Base-by-base conservation (phyloP, 805 yeast species). In the Crinitomyces ghanaensis region DNA sequence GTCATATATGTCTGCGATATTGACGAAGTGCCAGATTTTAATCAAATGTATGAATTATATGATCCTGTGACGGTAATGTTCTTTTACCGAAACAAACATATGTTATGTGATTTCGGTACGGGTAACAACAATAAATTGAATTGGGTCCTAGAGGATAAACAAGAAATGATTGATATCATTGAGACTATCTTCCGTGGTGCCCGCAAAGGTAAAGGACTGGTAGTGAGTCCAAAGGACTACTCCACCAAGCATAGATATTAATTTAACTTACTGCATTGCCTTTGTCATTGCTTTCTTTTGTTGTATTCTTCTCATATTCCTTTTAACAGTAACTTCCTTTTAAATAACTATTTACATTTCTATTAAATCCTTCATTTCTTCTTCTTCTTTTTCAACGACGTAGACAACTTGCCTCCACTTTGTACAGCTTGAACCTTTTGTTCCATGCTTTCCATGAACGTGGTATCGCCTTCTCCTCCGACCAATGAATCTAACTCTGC, bases 91-190 rank as follows among this genome's bases (percentile, higher is more conserved):
- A 88, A 88, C 59, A 57, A 84, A 54, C 97, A 88, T 56, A 86
- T 88, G 93, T 75, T 91, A 93, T 83, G 95, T 57, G 98, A 91
- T 62, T 85, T 86, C 56, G 98, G 98, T 2, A 91, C 97, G 0
- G 98, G 98, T 20, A 85, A 91, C 53, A 91, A 91, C 57, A 91
- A 91, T 63, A 88, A 91, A 63, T 62, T 91, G 62, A 85, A 84
- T 50, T 88, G 88, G 56, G 66, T 73, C 8, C 53, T 79, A 15
- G 75, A 72, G 26, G 82, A 82, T 51, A 76, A 78, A 40, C 95
- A 88, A 53, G 96, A 85, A 45, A 57, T 91, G 65, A 80, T 91
- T 14, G 97, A 88, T 54, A 79, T 91, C 19, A 60, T 91, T 7
- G 98, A 91, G 50, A 77, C 86, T 0, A 73, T 88, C 1, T 91